phyloP scores from a whole-genome alignment of 2,329 filamentous ascomycete genomes.

The Cordyceps militaris region DNA sequence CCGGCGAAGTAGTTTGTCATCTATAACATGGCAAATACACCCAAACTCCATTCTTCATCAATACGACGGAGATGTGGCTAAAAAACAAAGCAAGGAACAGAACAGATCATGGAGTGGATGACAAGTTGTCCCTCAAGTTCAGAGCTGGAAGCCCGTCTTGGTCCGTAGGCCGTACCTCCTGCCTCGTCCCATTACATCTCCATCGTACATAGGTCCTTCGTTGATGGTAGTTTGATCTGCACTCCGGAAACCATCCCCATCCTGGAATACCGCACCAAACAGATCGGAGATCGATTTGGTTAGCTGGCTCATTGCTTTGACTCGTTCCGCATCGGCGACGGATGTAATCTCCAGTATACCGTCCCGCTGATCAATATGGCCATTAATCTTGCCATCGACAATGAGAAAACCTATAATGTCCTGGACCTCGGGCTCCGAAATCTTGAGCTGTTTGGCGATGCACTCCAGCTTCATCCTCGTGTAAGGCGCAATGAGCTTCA shows the following conservation, averaged over 20 bases:
- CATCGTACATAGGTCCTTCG: slow-evolving; percentile 22
- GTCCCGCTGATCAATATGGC: slow-evolving; percentile 81
- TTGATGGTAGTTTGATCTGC: slow-evolving; percentile 19
- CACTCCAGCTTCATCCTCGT: slow-evolving; percentile 83
- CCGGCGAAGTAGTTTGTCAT: background rate
- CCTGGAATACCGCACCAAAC: slow-evolving; percentile 66
- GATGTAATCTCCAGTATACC: slow-evolving; percentile 78
- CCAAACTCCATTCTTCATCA: background rate
- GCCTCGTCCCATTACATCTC: background rate
- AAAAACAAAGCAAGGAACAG: background rate
- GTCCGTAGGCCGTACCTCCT: background rate
- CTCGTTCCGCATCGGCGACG: slow-evolving; percentile 64
- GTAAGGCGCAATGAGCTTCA: slow-evolving; percentile 92
- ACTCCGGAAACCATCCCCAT: slow-evolving; percentile 61
- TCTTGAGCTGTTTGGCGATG: slow-evolving; percentile 82
- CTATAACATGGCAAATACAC: background rate
- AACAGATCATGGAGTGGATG: background rate
- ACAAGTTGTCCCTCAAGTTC: background rate
- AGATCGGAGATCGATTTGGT: slow-evolving; percentile 61
- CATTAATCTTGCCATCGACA: slow-evolving; percentile 77
- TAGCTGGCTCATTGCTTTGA: slow-evolving; percentile 67
- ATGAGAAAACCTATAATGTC: slow-evolving; percentile 96
- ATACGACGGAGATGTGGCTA: background rate
- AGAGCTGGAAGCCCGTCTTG: background rate
- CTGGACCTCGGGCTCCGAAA: slow-evolving; percentile 78